Evolutionary conservation across 2,329 filamentous ascomycete species (phyloP), one percentile per base, ranked within the genome.

Genomic region (Diaporthe citri): DNA sequence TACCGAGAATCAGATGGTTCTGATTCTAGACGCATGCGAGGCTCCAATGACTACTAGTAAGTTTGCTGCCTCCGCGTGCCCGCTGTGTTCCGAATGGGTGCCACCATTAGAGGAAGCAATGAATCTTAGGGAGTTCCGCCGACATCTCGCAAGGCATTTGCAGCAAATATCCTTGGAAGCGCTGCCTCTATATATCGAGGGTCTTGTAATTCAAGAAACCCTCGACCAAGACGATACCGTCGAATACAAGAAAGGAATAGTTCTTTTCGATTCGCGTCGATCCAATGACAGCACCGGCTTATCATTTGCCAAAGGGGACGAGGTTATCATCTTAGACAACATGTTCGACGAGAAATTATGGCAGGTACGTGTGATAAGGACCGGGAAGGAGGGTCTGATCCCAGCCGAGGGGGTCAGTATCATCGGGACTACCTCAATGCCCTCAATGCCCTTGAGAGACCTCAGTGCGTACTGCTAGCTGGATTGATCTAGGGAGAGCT

Each of bases 141-240:
- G 36, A 41, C 57, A 60, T 60, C 36, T 60, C 20, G 31, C 34
- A 0, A 60, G 22, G 34, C 57, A 60, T 60, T 8, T 39, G 20
- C 31, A 60, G 57, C 31, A 60, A 25, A 60, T 60, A 17, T 60
- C 57, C 8, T 60, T 60, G 57, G 31, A 60, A 22, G 57, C 57
- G 1, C 34, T 60, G 9, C 57, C 57, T 25, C 57, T 60, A 41
- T 41, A 60, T 4, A 10, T 60, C 12, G 57, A 60, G 10, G 57
- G n/a, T 3, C 36, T 60, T 25, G 34, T 7, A 6, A 55, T 55
- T 20, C 4, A 28, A 20, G 52, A 55, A 31, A 25, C 0, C 1
- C 6, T 20, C 13, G 25, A 31, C 12, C 12, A 31, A 55, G 52
- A 31, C 1, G 12, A 55, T 31, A 5, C 17, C 6, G 25, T 31